Conservation (phyloP, 129 eudicot species). For the Pseudognaphalium luteoalbum region DNA sequence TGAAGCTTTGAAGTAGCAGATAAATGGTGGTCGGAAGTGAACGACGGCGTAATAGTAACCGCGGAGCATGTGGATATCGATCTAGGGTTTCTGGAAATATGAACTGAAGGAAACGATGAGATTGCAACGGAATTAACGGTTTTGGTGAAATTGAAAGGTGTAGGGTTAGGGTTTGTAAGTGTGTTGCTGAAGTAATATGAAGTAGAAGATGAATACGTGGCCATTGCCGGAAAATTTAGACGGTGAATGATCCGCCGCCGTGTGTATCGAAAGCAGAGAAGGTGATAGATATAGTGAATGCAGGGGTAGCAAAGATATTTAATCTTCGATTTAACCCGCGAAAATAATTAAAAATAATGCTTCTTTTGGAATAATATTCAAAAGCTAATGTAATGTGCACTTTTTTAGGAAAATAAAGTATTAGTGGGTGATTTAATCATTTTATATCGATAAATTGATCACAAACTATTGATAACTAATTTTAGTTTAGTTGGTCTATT, state of each 20-base stretch:
- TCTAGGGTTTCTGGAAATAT: conserved; percentile 10
- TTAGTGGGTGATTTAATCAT: no score
- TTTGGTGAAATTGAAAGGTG: conserved; percentile 2
- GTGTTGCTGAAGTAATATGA: conserved; percentile 21
- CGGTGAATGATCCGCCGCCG: conserved; percentile 17
- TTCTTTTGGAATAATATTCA: not conserved
- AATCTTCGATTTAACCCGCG: conserved; percentile 11
- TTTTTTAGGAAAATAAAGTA: no score
- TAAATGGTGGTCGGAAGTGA: conserved; percentile 28
- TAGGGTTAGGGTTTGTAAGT: conserved; percentile 29
- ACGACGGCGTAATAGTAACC: conserved; percentile 42
- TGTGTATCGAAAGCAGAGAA: not conserved
- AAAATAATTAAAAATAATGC: not conserved
- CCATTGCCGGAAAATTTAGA: conserved; percentile 29
- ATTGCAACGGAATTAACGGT: conserved; percentile 19
- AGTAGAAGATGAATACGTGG: conserved; percentile 25
- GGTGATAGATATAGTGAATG: conserved; percentile 4
- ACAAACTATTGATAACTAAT: no score
- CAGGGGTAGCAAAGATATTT: conserved; percentile 4
- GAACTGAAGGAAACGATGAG: not conserved
- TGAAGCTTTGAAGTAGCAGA: conserved; percentile 44
- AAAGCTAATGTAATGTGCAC: not conserved
- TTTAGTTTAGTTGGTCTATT: no score
- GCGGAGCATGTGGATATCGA: conserved; percentile 37
- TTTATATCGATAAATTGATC: no score